Percentiles rank a stretch among this genome's conserved stretches.
Evolutionary conservation across 2,329 filamentous ascomycete species (phyloP).

Genomic region (Lachnellula willkommii): DNA sequence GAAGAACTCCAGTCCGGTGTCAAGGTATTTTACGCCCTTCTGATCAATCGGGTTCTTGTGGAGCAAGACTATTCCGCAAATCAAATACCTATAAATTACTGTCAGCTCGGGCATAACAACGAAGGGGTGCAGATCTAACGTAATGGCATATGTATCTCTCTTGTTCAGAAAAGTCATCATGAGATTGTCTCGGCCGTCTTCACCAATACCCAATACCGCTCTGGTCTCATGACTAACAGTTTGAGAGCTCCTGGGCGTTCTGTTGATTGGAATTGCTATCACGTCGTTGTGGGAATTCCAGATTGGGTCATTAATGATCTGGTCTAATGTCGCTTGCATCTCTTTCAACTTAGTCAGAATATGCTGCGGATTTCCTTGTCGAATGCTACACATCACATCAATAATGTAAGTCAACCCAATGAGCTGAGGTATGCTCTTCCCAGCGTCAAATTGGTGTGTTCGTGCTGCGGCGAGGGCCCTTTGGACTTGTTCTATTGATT

Average conservation of each 20-base stretch:
- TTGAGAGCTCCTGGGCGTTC: constrained; percentile 41
- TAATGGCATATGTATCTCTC: constrained; percentile 44
- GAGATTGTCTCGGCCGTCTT: constrained; percentile 47
- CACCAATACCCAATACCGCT: constrained; percentile 46
- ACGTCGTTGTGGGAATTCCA: constrained; percentile 40
- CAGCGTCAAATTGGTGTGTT: constrained; percentile 62
- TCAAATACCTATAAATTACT: constrained; percentile 21
- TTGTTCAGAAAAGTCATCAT: constrained; percentile 58
- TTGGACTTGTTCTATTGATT: constrained; percentile 65
- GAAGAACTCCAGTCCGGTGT: constrained; percentile 49
- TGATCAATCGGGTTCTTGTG: constrained; percentile 53
- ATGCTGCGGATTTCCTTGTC: constrained; percentile 53
- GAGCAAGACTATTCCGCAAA: constrained; percentile 26
- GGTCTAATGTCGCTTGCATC: constrained; percentile 59
- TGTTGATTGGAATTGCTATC: constrained; percentile 50
- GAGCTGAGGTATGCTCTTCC: constrained; percentile 61
- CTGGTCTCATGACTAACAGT: constrained; percentile 54
- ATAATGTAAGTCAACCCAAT: constrained; percentile 60
- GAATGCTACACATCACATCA: constrained; percentile 65
- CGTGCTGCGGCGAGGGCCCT: constrained; percentile 68
- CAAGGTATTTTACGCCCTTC: constrained; percentile 52
- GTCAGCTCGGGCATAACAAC: constrained; percentile 1
- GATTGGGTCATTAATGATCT: constrained; percentile 36
- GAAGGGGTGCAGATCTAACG: constrained; percentile 18
- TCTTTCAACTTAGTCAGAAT: constrained; percentile 55